Percentiles rank a stretch among this genome's conserved stretches.
Conservation (phyloP, 2,329 filamentous ascomycete species). For the Venturia pyrina region DNA sequence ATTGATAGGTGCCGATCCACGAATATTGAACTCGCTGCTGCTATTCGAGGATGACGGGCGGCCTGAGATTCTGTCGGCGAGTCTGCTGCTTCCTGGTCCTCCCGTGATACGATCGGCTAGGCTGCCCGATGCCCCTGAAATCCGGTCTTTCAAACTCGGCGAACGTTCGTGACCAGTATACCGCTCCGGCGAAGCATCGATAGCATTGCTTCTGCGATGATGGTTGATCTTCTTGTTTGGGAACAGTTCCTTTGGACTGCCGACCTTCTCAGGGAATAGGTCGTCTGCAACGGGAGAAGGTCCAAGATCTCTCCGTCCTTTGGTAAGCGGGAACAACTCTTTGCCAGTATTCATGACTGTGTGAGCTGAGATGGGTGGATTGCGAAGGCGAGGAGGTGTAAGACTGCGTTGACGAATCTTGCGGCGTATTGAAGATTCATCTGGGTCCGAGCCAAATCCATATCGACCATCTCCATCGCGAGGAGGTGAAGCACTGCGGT, state of each 20-base stretch:
- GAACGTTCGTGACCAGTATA: slow-evolving; percentile 17
- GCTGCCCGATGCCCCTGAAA: neutral
- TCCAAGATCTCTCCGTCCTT: neutral
- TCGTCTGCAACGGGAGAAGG: slow-evolving; percentile 14
- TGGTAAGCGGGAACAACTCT: slow-evolving; percentile 23
- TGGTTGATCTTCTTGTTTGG: slow-evolving; percentile 28
- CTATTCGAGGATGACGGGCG: slow-evolving; percentile 14
- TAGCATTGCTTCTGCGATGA: slow-evolving; percentile 34
- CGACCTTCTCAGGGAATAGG: slow-evolving; percentile 12
- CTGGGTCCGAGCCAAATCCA: slow-evolving; percentile 36
- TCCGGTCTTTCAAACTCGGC: slow-evolving; percentile 11
- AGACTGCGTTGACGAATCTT: slow-evolving; percentile 33
- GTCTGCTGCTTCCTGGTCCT: slow-evolving; percentile 1
- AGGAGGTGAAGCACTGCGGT: slow-evolving; percentile 50
- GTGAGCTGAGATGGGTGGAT: slow-evolving; percentile 15
- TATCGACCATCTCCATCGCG: slow-evolving; percentile 38
- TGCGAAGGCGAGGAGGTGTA: slow-evolving; percentile 22
- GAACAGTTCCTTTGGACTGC: slow-evolving; percentile 23
- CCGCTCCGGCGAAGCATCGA: slow-evolving; percentile 20
- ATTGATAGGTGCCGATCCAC: slow-evolving; percentile 16
- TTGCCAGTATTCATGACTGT: slow-evolving; percentile 19
- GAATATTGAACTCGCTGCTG: slow-evolving; percentile 16
- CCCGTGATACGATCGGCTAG: slow-evolving; percentile 8
- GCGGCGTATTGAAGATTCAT: slow-evolving; percentile 31
- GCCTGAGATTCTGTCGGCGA: slow-evolving; percentile 14